Percentiles rank a stretch among this genome's conserved stretches.
These are phyloP conservation scores for Trametes sp. DNA, from an alignment of 1,284 basidiomycete genomes.

Conservation along the genomic window DNA sequence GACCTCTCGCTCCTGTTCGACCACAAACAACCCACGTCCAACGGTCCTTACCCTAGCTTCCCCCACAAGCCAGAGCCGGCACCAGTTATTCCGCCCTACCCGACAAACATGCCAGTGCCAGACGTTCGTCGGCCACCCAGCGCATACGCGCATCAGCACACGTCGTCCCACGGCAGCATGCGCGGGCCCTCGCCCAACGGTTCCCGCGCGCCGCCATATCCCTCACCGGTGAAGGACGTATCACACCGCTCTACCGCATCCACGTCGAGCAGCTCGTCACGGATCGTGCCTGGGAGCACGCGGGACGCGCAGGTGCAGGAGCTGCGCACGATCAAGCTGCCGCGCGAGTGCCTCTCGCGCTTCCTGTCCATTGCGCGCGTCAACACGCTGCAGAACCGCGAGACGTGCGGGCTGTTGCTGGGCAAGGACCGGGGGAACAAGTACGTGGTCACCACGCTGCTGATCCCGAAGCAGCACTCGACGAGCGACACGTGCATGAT, in stretches of 20 bases:
- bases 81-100: slow-evolving; percentile 36
- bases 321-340: slow-evolving; percentile 71
- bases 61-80: slow-evolving; percentile 35
- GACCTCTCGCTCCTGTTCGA: slow-evolving; percentile 42
- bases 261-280: slow-evolving; percentile 23
- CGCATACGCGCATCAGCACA: slow-evolving; percentile 28
- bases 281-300: slow-evolving; percentile 41
- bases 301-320: slow-evolving; percentile 41
- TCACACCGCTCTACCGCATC: slow-evolving; percentile 19
- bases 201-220: slow-evolving; percentile 30
- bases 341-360: slow-evolving; percentile 70
- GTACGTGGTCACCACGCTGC: slow-evolving; percentile 74
- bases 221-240: slow-evolving; percentile 7
- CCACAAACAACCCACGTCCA: slow-evolving; percentile 27
- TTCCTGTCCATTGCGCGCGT: slow-evolving; percentile 75
- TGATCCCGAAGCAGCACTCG: slow-evolving; percentile 81
- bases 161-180: slow-evolving; percentile 22
- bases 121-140: slow-evolving; percentile 25
- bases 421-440: slow-evolving; percentile 64
- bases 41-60: slow-evolving; percentile 35
- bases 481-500: slow-evolving; percentile 90
- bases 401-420: slow-evolving; percentile 73
- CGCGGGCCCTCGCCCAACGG: slow-evolving; percentile 35
- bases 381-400: slow-evolving; percentile 66
- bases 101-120: slow-evolving; percentile 31